Percentiles rank a stretch among this genome's conserved stretches.
These are phyloP conservation scores for Phylloporus gajari DNA, from an alignment of 1,284 basidiomycete genomes.

Conservation along the genomic window DNA sequence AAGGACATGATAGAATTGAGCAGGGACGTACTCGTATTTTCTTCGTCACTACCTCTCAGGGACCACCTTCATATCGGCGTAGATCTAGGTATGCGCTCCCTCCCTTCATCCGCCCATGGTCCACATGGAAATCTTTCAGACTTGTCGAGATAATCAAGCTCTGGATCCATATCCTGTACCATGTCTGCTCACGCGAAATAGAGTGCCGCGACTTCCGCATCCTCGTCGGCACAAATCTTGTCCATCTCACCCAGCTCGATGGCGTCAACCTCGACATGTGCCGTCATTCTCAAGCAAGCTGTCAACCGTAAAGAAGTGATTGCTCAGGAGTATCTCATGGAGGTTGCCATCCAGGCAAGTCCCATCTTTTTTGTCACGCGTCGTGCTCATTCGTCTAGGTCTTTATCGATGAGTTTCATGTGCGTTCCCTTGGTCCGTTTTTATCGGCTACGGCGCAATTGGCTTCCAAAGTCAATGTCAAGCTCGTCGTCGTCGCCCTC, in stretches of 20 bases:
- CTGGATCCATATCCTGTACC: constrained; percentile 96
- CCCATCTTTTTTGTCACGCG: not conserved
- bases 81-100: constrained; percentile 73
- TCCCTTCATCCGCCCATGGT: constrained; percentile 50
- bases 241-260: constrained; percentile 90
- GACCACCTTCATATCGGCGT: constrained; percentile 91
- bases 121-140: constrained; percentile 90
- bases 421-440: constrained; percentile 92
- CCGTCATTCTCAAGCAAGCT: constrained; percentile 91
- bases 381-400: constrained; percentile 58
- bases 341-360: constrained; percentile 90
- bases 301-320: constrained; percentile 97
- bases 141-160: constrained; percentile 99
- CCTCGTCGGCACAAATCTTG: constrained; percentile 94
- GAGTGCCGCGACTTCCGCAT: constrained; percentile 93
- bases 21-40: constrained; percentile 91
- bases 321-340: constrained; percentile 97
- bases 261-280: constrained; percentile 95
- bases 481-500: constrained; percentile 93
- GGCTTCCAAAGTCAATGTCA: constrained; percentile 96
- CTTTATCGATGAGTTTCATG: constrained; percentile 96
- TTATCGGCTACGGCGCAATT: constrained; percentile 92
- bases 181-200: constrained; percentile 94
- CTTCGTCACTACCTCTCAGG: constrained; percentile 90
- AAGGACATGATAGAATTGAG: constrained; percentile 99